These are phyloP conservation scores for Boletus sp. DNA, from an alignment of 768 basidiomycete genomes.

Conservation along the genomic window DNA sequence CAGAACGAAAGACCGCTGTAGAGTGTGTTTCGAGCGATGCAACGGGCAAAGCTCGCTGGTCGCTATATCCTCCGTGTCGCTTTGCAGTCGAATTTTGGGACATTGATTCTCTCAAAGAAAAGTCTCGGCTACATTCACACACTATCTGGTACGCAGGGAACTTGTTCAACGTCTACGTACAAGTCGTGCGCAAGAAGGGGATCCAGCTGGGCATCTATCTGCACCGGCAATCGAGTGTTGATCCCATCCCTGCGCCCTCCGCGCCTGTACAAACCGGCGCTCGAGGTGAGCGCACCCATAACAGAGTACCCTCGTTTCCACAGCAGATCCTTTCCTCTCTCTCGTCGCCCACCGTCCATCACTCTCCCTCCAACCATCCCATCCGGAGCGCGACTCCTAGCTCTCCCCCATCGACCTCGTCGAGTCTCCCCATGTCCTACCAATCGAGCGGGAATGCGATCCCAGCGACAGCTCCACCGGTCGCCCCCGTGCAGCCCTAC, in stretches of 20 bases:
- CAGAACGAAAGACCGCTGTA: conserved; percentile 41
- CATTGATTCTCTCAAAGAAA: conserved; percentile 77
- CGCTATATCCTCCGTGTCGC: conserved; percentile 74
- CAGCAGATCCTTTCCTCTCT: conserved; percentile 29
- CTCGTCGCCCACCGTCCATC: conserved; percentile 34
- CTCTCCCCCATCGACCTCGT: conserved; percentile 24
- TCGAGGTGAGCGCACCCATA: conserved; percentile 25
- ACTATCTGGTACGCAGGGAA: conserved; percentile 91
- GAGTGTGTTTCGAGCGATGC: conserved; percentile 44
- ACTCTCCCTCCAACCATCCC: conserved; percentile 48
- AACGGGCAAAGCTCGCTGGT: conserved; percentile 54
- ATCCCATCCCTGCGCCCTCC: conserved; percentile 74
- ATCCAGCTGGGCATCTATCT: conserved; percentile 85
- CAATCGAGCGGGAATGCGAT: conserved; percentile 21
- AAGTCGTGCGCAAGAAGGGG: conserved; percentile 81
- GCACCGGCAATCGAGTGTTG: conserved; percentile 80
- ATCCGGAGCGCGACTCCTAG: conserved; percentile 45
- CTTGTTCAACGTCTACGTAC: conserved; percentile 86
- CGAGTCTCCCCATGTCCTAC: conserved; percentile 19
- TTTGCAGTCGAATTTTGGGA: conserved; percentile 93
- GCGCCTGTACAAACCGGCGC: conserved; percentile 41
- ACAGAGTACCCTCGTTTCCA: conserved; percentile 32
- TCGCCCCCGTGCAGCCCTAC: conserved; percentile 64
- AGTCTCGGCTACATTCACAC: conserved; percentile 76
- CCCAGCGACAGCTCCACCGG: conserved; percentile 45